Evolutionary conservation across 108 stramenopile species (phyloP).

Genomic region (Bacterosira constricta): DNA sequence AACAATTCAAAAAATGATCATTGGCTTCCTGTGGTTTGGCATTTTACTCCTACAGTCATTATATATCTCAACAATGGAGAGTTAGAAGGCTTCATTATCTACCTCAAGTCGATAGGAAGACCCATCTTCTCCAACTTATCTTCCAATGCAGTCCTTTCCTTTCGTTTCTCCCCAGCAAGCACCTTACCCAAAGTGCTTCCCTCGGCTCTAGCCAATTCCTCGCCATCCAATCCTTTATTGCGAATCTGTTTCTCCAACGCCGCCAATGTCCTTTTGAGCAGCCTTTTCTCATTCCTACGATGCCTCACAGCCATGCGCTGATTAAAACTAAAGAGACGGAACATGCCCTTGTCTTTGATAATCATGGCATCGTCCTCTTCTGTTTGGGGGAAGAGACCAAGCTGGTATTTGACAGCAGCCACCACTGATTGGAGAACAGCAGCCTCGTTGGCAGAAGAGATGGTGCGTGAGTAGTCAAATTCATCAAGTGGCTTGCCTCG

Average conservation of each 20-base stretch:
- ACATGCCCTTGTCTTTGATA: slow-evolving; percentile 85
- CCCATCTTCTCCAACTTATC: slow-evolving; percentile 89
- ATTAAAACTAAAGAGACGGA: slow-evolving; percentile 79
- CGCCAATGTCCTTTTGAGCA: slow-evolving; percentile 88
- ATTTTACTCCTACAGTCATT: no score
- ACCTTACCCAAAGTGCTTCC: slow-evolving; percentile 83
- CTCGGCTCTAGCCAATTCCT: slow-evolving; percentile 72
- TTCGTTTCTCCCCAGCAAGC: slow-evolving; percentile 76
- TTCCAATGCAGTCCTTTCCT: slow-evolving; percentile 84
- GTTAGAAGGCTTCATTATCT: no score
- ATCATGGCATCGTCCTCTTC: slow-evolving; percentile 87
- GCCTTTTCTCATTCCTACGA: slow-evolving; percentile 87
- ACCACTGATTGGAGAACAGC: slow-evolving; percentile 84
- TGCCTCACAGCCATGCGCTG: slow-evolving; percentile 91
- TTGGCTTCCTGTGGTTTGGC: no score
- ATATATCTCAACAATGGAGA: no score
- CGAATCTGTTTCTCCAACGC: slow-evolving; percentile 83
- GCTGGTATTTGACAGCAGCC: slow-evolving; percentile 81
- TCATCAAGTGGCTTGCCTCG: slow-evolving; percentile 72
- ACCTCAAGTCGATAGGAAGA: slow-evolving; percentile 80
- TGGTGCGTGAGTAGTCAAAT: slow-evolving; percentile 85
- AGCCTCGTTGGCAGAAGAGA: slow-evolving; percentile 92
- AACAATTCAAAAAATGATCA: no score
- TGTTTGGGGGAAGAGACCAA: slow-evolving; percentile 85
- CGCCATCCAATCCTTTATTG: slow-evolving; percentile 76